Base-by-base conservation (phyloP, 2,329 filamentous ascomycete species). In the Chaetomium sp. region DNA sequence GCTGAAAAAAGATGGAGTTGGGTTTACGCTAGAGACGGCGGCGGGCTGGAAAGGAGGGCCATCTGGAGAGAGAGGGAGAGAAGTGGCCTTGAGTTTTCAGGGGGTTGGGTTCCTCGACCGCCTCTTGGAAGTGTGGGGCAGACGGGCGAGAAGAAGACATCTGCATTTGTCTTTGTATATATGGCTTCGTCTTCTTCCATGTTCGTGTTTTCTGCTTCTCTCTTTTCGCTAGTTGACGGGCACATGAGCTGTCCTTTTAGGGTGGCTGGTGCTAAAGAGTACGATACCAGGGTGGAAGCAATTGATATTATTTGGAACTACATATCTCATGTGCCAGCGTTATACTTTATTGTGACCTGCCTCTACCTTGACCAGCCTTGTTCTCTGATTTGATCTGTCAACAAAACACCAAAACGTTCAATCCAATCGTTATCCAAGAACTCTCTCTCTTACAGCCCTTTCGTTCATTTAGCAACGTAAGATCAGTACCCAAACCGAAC, bases 1-100 rank as follows among this genome's bases (percentile, higher is more conserved):
- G 35, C 19, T 47, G 50, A 61, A 61, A 61, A 55, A 55, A 27
- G 59, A n/a, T 55, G 53, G 59, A 61, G 58, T 16, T 21, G 49
- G 35, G 29, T 25, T 19, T 16, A 19, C 50, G 50, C 50, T 47
- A 47, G 45, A 47, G 45, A 47, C 21, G 45, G 45, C 38, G 38
- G 38, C 38, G 38, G n/a, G 38, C 38, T 19, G 38, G 38, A 19
- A 42, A 42, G 38, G 38, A 6, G 27, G 27, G 27, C 6, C 27
- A 29, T 29, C 31, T 58, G 38, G 23, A 4, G 42, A 38, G 56
- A 29, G 35, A 35, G 33, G 8, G 33, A 47, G 45, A 23, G 45
- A 47, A 12, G n/a, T 47, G 45, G 45, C n/a, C 38, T 42, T 42
- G 38, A 3, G 7, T 42, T 42, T 42, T 42, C 12, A 4, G 4